Conservation (phyloP, 306 rosid species). For the Cucumis melo region DNA sequence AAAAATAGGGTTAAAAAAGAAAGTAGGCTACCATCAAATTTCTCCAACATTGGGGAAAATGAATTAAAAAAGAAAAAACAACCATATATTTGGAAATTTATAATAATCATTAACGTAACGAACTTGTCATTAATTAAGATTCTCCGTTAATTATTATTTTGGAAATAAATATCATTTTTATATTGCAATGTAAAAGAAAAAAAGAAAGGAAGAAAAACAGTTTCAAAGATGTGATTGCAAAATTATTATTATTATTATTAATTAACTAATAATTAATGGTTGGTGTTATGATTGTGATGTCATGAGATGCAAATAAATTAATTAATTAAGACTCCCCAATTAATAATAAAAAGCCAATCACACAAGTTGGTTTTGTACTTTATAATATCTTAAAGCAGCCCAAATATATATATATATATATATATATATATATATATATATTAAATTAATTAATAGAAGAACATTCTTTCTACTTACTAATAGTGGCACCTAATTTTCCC, state of each 20-base stretch:
- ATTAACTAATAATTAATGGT: slow-evolving; percentile 2
- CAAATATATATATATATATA: no score
- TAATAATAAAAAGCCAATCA: background rate
- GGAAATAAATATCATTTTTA: background rate
- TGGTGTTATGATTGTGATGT: background rate
- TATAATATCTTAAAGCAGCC: background rate
- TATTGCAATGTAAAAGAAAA: background rate
- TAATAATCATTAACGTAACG: background rate
- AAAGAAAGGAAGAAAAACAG: background rate
- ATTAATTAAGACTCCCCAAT: background rate
- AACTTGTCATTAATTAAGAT: background rate
- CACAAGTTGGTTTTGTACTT: background rate
- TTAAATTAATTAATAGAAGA: background rate
- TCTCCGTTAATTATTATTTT: background rate
- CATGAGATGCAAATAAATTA: background rate
- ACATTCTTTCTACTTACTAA: background rate
- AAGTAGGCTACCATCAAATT: background rate
- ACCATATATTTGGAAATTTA: background rate
- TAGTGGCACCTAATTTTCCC: background rate
- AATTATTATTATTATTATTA: background rate
- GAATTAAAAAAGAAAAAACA: no score
- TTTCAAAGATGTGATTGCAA: background rate
- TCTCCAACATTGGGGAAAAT: background rate
- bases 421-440: background rate
- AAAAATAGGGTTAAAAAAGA: background rate